phyloP scores from a whole-genome alignment of 176 grass and related monocot species.

The Zoysia pacifica region DNA sequence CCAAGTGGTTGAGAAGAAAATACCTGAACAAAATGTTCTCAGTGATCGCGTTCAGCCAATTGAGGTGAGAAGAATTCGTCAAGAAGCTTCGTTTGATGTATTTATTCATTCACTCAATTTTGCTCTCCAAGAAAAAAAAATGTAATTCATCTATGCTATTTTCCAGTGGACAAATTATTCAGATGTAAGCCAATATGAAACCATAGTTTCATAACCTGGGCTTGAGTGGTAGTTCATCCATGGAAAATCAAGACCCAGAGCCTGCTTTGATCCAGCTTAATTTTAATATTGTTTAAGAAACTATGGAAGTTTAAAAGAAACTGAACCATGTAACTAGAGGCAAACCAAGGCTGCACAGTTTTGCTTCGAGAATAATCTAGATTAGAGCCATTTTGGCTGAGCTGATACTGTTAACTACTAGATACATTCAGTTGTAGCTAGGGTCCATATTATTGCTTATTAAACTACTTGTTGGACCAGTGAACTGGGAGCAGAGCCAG shows the following conservation, averaged over 20 bases:
- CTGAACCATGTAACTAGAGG: neutral
- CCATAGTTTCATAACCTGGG: neutral
- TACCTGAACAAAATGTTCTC: conserved; percentile 41
- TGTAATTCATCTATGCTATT: neutral
- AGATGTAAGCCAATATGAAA: neutral
- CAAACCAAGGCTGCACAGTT: neutral
- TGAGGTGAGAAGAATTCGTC: conserved; percentile 59
- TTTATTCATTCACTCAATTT: neutral
- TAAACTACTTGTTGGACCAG: neutral
- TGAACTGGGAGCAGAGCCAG: neutral
- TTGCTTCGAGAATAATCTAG: neutral
- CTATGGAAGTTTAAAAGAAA: neutral
- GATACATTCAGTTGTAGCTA: neutral
- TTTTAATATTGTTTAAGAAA: neutral
- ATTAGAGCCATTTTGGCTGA: neutral
- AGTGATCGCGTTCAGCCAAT: conserved; percentile 55
- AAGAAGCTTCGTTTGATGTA: conserved; percentile 10
- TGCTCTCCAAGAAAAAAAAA: neutral
- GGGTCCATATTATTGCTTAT: neutral
- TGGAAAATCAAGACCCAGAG: neutral
- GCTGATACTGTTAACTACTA: neutral
- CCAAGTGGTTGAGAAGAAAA: conserved; percentile 63
- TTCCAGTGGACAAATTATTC: neutral
- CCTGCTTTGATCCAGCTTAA: neutral
- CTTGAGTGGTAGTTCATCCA: neutral